Percentiles rank a stretch among this genome's conserved stretches.
phyloP scores from a whole-genome alignment of 2,329 filamentous ascomycete species.

The Aspergillus sp. region DNA sequence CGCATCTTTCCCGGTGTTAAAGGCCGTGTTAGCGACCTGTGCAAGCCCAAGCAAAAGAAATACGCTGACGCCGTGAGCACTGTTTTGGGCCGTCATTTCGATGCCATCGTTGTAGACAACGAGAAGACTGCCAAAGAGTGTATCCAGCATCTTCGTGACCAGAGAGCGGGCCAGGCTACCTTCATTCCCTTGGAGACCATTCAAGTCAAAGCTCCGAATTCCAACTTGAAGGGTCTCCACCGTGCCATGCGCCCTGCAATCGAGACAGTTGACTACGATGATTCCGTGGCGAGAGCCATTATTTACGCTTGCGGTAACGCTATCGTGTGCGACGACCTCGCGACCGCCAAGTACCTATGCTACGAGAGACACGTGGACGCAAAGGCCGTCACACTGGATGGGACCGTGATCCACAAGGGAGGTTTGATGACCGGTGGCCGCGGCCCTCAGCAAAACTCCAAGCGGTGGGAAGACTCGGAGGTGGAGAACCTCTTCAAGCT shows the following conservation, averaged over 20 bases:
- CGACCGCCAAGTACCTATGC: conserved; percentile 84
- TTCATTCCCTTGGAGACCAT: conserved; percentile 98
- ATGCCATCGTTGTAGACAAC: conserved; percentile 91
- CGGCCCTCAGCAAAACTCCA: conserved; percentile 72
- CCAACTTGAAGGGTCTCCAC: conserved; percentile 83
- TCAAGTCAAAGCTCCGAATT: conserved; percentile 87
- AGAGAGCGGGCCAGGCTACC: conserved; percentile 81
- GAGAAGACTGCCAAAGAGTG: conserved; percentile 93
- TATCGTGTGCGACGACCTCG: conserved; percentile 86
- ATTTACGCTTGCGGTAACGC: conserved; percentile 93
- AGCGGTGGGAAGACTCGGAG: conserved; percentile 86
- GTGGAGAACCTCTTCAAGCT: conserved; percentile 79
- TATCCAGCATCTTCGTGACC: conserved; percentile 89
- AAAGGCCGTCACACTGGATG: conserved; percentile 91
- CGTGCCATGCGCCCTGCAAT: conserved; percentile 84
- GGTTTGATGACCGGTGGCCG: conserved; percentile 96
- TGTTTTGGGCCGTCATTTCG: conserved; percentile 87
- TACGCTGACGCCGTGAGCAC: conserved; percentile 91
- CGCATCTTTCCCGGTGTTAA: conserved; percentile 89
- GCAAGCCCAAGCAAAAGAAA: conserved; percentile 96
- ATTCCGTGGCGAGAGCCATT: conserved; percentile 84
- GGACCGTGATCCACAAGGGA: conserved; percentile 95
- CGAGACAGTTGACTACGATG: conserved; percentile 93
- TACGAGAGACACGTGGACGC: conserved; percentile 83
- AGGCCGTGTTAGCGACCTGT: conserved; percentile 85